Evolutionary conservation across 352 stramenopile species (phyloP).

Genomic region (Globisporangium orthogonon): DNA sequence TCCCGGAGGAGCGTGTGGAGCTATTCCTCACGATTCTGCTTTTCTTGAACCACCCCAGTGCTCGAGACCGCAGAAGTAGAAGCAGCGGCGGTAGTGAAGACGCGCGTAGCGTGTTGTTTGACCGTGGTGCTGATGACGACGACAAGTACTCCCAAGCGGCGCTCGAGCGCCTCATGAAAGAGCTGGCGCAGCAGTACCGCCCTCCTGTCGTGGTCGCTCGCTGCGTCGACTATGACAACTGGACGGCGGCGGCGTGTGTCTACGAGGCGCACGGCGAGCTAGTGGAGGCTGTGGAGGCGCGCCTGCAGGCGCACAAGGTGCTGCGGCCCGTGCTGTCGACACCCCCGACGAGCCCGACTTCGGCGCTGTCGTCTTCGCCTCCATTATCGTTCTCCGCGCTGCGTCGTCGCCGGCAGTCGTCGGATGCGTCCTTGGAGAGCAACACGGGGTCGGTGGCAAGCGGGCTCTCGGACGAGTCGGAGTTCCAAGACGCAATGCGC

Average conservation of each 20-base stretch:
- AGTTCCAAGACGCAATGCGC: constrained; percentile 50
- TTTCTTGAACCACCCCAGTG: constrained; percentile 32
- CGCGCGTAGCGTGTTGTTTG: not conserved
- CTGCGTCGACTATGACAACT: constrained; percentile 81
- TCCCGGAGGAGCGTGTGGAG: constrained; percentile 58
- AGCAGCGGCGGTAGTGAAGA: constrained; percentile 6
- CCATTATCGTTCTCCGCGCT: constrained; percentile 1
- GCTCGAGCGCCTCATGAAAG: constrained; percentile 49
- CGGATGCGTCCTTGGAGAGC: constrained; percentile 25
- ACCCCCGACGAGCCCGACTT: not conserved
- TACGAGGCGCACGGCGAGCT: constrained; percentile 78
- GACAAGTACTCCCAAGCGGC: constrained; percentile 34
- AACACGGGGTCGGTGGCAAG: constrained; percentile 10
- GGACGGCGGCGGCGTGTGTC: constrained; percentile 64
- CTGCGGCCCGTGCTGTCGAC: constrained; percentile 9
- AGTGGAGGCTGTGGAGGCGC: constrained; percentile 80
- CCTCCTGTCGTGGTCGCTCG: constrained; percentile 70
- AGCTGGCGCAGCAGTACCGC: constrained; percentile 58
- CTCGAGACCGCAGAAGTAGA: not conserved
- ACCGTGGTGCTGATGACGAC: not conserved
- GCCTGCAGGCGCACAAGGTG: constrained; percentile 59
- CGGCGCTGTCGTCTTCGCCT: constrained; percentile 1
- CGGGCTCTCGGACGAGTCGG: constrained; percentile 25
- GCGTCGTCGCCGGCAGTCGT: constrained; percentile 16
- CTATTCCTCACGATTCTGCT: constrained; percentile 71